Base-by-base conservation (phyloP, 441 rosid genomes). In the Corymbia citriodora region DNA sequence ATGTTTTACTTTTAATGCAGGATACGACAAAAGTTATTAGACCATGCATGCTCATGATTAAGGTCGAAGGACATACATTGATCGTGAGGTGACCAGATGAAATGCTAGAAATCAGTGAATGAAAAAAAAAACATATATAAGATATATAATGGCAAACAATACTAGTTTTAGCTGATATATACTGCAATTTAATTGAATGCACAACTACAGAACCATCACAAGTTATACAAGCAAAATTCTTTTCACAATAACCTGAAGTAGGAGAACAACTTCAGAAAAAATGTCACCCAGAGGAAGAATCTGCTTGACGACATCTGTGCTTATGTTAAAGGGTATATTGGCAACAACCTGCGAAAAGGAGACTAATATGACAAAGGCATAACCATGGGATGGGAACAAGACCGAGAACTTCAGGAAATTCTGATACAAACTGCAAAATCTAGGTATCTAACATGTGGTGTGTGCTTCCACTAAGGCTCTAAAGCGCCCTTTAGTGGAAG, bases 261-360 rank as follows among this genome's bases (percentile, higher is more conserved):
- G 93, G 93, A 98, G 99, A 92, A 96, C 96, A 87, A 98, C 97
- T 93, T 97, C 95, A 10, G 99, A 96, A 93, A 96, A 96, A 87
- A 96, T 95, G 93, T 96, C 99, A 90, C 99, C 98, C 99, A 97
- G 94, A 9, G 99, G 99, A 93, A 98, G 98, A 92, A 97, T 95
- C 90, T 91, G 95, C 93, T 95, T 97, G 89, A 97, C 93, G 49
- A 98, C 95, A 91, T 98, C 99, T 45, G 95, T 98, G 93, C 97
- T 97, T 88, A 97, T 95, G 93, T 97, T 97, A 88, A 97, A 98
- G 79, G 99, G 99, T 89, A 97, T 93, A 89, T 96, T 98, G 83
- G 99, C 90, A 33, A 97, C 99, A 31, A 98, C 99, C 99, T 98
- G 94, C 92, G 93, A 86, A 52, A 4, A 87, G 29, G 65, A 87